Evolutionary conservation across 306 rosid species (phyloP), one percentile per base, ranked within the genome.

Genomic region (Alnus rubra): DNA sequence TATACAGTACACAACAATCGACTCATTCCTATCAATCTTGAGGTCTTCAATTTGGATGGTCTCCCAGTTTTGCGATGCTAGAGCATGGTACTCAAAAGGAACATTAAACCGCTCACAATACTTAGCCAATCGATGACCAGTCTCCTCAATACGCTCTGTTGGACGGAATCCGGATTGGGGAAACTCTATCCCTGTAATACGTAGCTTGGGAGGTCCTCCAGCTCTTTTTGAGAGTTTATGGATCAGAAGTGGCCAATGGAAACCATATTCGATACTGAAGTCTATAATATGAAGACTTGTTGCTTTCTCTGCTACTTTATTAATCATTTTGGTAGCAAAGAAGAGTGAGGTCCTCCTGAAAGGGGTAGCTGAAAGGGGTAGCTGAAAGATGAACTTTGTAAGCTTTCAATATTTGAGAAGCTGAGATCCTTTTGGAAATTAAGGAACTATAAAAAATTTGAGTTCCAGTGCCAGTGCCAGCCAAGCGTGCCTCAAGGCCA

Each of bases 171-270:
- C 87, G 9, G 72, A 75, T 72, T 70, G 82, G 60, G 89, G 87
- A 39, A 74, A 56, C 23, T 86, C 89, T 23, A 86, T 78, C 45
- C 87, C 87, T 0, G 89, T 80, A n/a, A 93, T 88, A 47, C 93
- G 92, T 33, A 93, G 81, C 84, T 85, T 93, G 56, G 92, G 95
- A 58, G 97, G 93, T 7, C 98, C 97, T 23, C 93, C 98, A 3
- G 14, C 28, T 74, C 88, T 84, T 50, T 19, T 60, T n/a, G 95
- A 85, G 52, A 93, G 86, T 79, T 69, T 73, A 30, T 85, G 87
- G 74, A 93, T 90, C 3, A 93, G 90, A 68, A 82, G 81, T 54
- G 98, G 98, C 98, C 97, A 93, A 58, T 90, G 95, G 78, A 90
- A 91, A 74, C 98, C 98, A 73, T 93, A 91, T 1, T 76, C 60